Conservation (phyloP, 371 early-diverging fungal species). For the Nematocida parisii region DNA sequence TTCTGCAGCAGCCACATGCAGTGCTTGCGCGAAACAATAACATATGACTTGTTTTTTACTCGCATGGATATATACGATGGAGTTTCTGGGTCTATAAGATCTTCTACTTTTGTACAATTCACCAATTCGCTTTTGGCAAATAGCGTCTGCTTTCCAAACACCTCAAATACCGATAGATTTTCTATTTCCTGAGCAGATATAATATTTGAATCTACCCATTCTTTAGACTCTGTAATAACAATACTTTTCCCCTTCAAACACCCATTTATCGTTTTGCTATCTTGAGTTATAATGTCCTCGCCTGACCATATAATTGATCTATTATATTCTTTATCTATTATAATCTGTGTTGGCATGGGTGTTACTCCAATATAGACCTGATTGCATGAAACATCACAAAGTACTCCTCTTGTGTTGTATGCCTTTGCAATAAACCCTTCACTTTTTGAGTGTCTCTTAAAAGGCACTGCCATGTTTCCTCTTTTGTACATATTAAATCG, state of each 20-base stretch:
- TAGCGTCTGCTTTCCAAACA: conserved; percentile 24
- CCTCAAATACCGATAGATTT: conserved; percentile 15
- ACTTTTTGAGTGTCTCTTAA: conserved; percentile 27
- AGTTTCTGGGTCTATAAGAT: background rate
- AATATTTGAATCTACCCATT: background rate
- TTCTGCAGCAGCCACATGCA: conserved; percentile 45
- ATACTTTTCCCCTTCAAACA: background rate
- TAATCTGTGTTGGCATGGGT: background rate
- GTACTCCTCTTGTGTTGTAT: conserved; percentile 36
- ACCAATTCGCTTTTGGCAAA: background rate
- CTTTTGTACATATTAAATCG: conserved; percentile 49
- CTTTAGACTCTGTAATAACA: background rate
- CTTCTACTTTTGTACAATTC: conserved; percentile 8
- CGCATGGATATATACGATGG: conserved; percentile 3
- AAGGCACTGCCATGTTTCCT: conserved; percentile 4
- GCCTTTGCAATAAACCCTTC: conserved; percentile 42
- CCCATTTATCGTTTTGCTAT: background rate
- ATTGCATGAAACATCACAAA: conserved; percentile 42
- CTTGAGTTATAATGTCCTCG: background rate
- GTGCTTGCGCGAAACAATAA: background rate
- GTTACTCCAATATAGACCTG: background rate
- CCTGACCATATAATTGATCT: background rate
- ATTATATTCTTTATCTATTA: background rate
- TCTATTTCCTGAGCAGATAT: background rate
- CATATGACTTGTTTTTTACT: background rate